These are phyloP conservation scores for Coemansia sp. DNA, from an alignment of 192 early-diverging fungal genomes.

Conservation along the genomic window DNA sequence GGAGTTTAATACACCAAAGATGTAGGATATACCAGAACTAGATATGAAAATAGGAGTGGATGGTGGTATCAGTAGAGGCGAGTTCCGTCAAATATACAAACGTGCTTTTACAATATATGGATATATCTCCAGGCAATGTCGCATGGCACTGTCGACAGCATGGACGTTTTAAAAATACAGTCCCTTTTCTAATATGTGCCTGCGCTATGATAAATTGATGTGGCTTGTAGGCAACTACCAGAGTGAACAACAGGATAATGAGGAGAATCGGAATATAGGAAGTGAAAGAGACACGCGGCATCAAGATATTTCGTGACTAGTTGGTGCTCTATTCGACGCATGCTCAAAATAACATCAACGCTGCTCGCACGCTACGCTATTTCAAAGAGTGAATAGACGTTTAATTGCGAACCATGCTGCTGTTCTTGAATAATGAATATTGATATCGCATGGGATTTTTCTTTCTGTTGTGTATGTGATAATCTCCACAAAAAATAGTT, in stretches of 20 bases:
- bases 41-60: background rate
- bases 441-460: constrained; percentile 4
- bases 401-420: constrained; percentile 2
- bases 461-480: background rate
- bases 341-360: background rate
- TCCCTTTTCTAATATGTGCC: background rate
- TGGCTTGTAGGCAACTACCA: background rate
- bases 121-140: background rate
- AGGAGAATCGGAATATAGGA: background rate
- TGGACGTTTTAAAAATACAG: background rate
- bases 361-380: background rate
- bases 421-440: background rate
- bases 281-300: background rate
- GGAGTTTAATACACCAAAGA: background rate
- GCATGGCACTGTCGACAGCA: background rate
- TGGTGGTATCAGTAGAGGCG: background rate
- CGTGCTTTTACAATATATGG: background rate
- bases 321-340: background rate
- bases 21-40: background rate
- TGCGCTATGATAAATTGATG: background rate
- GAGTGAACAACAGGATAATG: background rate
- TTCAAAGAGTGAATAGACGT: background rate
- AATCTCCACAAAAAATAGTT: background rate
- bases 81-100: background rate
- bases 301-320: background rate